Conservation (phyloP, 768 basidiomycete genomes). For the Galerina marginata region DNA sequence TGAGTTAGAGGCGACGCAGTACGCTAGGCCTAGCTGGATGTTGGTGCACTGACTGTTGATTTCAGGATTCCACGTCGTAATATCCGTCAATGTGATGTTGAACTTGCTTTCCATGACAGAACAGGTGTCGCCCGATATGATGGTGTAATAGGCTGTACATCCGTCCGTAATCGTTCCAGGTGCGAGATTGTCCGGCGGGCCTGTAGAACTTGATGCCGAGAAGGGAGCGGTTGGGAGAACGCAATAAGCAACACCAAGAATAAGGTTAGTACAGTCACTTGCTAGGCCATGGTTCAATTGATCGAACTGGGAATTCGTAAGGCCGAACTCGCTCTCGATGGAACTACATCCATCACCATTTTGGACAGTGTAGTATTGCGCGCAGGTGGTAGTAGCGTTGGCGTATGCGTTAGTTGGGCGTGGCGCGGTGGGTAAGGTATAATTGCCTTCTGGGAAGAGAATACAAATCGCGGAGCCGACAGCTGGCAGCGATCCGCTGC, state of each 20-base stretch:
- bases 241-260: conserved; percentile 20
- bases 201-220: conserved; percentile 11
- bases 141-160: conserved; percentile 23
- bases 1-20: conserved; percentile 9
- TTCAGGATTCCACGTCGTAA: conserved; percentile 27
- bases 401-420: conserved; percentile 22
- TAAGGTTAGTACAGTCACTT: conserved; percentile 19
- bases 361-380: conserved; percentile 8
- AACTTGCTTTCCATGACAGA: conserved; percentile 15
- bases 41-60: conserved; percentile 23
- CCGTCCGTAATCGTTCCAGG: conserved; percentile 17
- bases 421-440: conserved; percentile 20
- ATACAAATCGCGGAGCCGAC: conserved; percentile 25
- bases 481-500: conserved; percentile 11
- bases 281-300: conserved; percentile 7
- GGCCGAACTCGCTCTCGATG: not conserved
- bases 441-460: conserved; percentile 28
- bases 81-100: conserved; percentile 16
- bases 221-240: conserved; percentile 1
- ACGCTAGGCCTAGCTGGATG: conserved; percentile 14
- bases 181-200: conserved; percentile 22
- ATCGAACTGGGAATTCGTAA: conserved; percentile 8
- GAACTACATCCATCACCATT: conserved; percentile 5
- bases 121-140: conserved; percentile 22
- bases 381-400: conserved; percentile 13